Conservation (phyloP, 176 grass and related monocot genomes). For the Zea luxurians region DNA sequence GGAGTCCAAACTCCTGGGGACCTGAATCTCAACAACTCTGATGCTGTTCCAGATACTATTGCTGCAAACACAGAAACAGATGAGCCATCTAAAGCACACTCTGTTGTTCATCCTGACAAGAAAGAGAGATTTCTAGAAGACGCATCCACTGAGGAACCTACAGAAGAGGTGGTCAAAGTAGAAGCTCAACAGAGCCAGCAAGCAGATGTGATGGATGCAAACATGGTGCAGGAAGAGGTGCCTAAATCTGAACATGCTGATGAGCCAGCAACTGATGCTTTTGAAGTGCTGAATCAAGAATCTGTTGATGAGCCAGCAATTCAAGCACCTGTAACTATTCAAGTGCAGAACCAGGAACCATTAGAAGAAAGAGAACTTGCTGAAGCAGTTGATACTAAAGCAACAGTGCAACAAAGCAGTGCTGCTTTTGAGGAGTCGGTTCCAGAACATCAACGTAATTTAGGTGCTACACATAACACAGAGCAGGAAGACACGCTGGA, state of each 20-base stretch:
- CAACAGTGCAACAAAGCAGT: constrained; percentile 25
- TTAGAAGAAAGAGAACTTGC: constrained; percentile 13
- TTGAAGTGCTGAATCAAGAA: constrained; percentile 40
- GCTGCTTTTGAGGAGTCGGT: constrained; percentile 34
- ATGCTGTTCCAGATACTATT: constrained; percentile 22
- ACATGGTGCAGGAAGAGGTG: constrained; percentile 29
- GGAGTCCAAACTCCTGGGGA: constrained; percentile 24
- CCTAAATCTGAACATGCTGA: constrained; percentile 16
- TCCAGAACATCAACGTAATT: not conserved
- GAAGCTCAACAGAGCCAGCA: constrained; percentile 31
- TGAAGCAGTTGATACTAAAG: constrained; percentile 24
- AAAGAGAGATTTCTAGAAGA: constrained; percentile 32
- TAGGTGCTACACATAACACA: constrained; percentile 16
- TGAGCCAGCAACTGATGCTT: not conserved
- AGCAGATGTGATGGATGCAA: constrained; percentile 10
- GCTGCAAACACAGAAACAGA: constrained; percentile 30
- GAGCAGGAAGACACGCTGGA: constrained; percentile 1
- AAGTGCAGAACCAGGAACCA: constrained; percentile 31
- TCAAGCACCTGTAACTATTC: constrained; percentile 17
- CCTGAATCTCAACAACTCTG: constrained; percentile 18
- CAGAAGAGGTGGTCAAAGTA: constrained; percentile 15
- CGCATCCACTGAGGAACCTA: not conserved
- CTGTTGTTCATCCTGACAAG: not conserved
- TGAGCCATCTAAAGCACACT: constrained; percentile 23
- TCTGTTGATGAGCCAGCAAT: not conserved